Evolutionary conservation across 176 grass and related monocot species (phyloP).

Genomic region (Dendrocalamus sinicus): DNA sequence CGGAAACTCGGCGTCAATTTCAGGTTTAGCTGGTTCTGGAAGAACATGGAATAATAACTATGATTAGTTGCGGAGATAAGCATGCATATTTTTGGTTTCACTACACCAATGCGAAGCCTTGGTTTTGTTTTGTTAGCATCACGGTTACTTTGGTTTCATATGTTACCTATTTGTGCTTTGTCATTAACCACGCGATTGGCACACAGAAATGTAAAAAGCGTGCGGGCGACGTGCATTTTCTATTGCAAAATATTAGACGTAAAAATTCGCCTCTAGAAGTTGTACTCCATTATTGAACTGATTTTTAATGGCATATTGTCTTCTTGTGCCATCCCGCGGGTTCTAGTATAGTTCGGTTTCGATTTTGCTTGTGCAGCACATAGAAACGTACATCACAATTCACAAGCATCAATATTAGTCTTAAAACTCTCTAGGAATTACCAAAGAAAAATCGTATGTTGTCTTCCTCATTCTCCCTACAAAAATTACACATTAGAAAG

Average conservation of each 20-base stretch:
- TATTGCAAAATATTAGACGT: no score
- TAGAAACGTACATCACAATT: conserved; percentile 31
- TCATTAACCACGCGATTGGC: conserved; percentile 18
- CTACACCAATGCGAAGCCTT: no score
- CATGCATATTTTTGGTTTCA: no score
- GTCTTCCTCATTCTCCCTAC: no score
- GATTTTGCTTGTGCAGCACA: conserved; percentile 31
- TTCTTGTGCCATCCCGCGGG: conserved; percentile 26
- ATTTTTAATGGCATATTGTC: neutral
- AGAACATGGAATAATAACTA: neutral
- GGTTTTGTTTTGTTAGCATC: conserved; percentile 31
- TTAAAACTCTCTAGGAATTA: neutral
- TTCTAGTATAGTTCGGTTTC: conserved; percentile 36
- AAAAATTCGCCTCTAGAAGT: neutral
- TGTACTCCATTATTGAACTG: neutral
- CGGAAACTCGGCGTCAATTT: conserved; percentile 27
- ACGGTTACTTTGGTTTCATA: conserved; percentile 14
- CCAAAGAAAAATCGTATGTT: neutral
- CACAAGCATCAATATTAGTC: neutral
- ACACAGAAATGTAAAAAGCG: neutral
- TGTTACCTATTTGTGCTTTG: neutral
- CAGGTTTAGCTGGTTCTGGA: conserved; percentile 15
- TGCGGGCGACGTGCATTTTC: neutral
- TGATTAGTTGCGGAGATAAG: neutral
- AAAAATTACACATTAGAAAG: conserved; percentile 9